Conservation (phyloP, 164 flowering plant species). For the Berberis thunbergii region DNA sequence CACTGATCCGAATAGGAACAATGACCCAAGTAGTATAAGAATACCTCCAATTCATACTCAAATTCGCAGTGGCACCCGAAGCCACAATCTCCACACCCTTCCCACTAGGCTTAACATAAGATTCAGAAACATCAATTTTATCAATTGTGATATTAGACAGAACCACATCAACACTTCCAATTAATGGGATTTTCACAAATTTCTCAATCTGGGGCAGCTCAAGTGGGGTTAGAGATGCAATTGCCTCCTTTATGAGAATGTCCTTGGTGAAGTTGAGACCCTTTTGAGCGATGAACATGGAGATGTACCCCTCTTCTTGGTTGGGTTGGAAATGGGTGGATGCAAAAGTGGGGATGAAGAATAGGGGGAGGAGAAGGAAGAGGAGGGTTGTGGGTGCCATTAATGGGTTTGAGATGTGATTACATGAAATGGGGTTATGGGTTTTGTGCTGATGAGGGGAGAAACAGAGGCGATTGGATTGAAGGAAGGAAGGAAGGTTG, state of each 20-base stretch:
- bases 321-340: slow-evolving; percentile 17
- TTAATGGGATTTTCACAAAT: slow-evolving; percentile 43
- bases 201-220: slow-evolving; percentile 46
- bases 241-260: slow-evolving; percentile 43
- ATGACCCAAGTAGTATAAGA: slow-evolving; percentile 52
- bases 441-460: too few relatives aligned
- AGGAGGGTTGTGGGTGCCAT: slow-evolving; percentile 13
- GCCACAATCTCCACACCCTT: slow-evolving; percentile 51
- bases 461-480: too few relatives aligned
- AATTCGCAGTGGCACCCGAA: slow-evolving; percentile 56
- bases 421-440: too few relatives aligned
- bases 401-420: neutral
- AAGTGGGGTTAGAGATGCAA: slow-evolving; percentile 53
- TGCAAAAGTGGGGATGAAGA: slow-evolving; percentile 15
- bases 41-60: slow-evolving; percentile 76
- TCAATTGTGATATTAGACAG: slow-evolving; percentile 51
- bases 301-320: slow-evolving; percentile 35
- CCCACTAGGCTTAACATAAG: slow-evolving; percentile 48
- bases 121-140: slow-evolving; percentile 34
- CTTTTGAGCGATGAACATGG: slow-evolving; percentile 37
- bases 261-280: slow-evolving; percentile 76
- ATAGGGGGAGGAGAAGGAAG: slow-evolving; percentile 15
- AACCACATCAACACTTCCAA: slow-evolving; percentile 47
- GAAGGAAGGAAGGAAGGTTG: too few relatives aligned
- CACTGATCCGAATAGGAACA: slow-evolving; percentile 54